These are phyloP conservation scores for Pythium inflatum DNA, from an alignment of 352 stramenopile species.

Conservation along the genomic window DNA sequence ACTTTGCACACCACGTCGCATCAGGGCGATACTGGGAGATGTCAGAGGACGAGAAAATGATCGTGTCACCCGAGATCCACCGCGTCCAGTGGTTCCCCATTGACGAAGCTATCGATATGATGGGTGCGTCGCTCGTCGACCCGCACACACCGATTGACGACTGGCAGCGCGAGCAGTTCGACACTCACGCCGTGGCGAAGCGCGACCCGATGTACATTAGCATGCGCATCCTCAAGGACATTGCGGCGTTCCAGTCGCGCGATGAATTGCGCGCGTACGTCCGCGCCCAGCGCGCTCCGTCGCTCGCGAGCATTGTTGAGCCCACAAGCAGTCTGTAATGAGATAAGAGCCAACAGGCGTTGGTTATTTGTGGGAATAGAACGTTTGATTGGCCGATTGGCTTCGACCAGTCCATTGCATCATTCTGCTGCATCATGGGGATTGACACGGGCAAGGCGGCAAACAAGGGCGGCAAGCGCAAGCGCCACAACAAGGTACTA, in stretches of 20 bases:
- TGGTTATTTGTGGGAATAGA: constrained; percentile 23
- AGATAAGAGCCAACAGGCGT: not conserved
- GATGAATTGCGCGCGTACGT: constrained; percentile 33
- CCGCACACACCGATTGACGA: constrained; percentile 42
- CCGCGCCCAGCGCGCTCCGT: constrained; percentile 34
- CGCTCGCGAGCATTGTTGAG: constrained; percentile 16
- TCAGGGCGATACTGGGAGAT: constrained; percentile 50
- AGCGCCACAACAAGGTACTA: constrained; percentile 25
- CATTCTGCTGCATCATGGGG: constrained; percentile 17
- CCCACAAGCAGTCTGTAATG: constrained; percentile 21
- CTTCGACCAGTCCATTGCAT: constrained; percentile 5
- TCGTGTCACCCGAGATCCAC: constrained; percentile 59
- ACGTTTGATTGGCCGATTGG: constrained; percentile 23
- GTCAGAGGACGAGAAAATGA: constrained; percentile 44
- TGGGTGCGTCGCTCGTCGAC: constrained; percentile 36
- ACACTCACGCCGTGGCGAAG: constrained; percentile 36
- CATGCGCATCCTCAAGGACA: constrained; percentile 47
- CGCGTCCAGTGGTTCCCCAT: constrained; percentile 62
- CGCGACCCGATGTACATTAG: constrained; percentile 64
- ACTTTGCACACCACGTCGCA: constrained; percentile 37
- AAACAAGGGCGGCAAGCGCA: constrained; percentile 22
- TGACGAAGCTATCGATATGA: constrained; percentile 52
- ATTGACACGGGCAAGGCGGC: constrained; percentile 22
- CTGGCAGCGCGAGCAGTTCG: constrained; percentile 50
- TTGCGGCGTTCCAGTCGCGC: constrained; percentile 35